phyloP scores from a whole-genome alignment of 805 yeast genomes.

The Huiozyma sinensis region DNA sequence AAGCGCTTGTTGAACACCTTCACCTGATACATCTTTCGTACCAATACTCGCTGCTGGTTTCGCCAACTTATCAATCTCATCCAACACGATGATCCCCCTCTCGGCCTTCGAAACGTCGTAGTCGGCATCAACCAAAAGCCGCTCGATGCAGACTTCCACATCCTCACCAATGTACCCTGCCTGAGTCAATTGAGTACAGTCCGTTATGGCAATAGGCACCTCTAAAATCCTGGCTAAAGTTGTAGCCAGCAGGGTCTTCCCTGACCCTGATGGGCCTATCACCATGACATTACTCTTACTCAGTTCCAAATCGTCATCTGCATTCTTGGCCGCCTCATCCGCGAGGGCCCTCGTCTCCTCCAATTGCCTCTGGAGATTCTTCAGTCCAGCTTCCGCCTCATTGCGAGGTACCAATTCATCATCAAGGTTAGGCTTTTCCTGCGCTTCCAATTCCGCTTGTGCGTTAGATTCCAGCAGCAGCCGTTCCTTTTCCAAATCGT shows the following conservation, averaged over 20 bases:
- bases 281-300: conserved; percentile 47
- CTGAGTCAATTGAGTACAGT: conserved; percentile 52
- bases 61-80: conserved; percentile 49
- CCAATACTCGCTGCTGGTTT: conserved; percentile 38
- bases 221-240: conserved; percentile 42
- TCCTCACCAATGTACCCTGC: conserved; percentile 61
- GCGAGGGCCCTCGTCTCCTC: neutral
- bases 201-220: conserved; percentile 49
- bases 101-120: conserved; percentile 43
- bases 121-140: conserved; percentile 39
- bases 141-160: conserved; percentile 46
- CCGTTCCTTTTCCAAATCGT: conserved; percentile 14
- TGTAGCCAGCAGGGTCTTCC: conserved; percentile 47
- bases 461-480: conserved; percentile 21
- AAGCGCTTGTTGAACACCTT: conserved; percentile 54
- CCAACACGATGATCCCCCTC: conserved; percentile 48
- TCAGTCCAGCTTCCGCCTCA: conserved; percentile 25
- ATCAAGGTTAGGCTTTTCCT: conserved; percentile 4
- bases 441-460: neutral
- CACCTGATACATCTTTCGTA: conserved; percentile 50
- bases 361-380: conserved; percentile 23
- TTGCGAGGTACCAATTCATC: conserved; percentile 11
- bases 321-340: conserved; percentile 6
- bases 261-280: conserved; percentile 54
- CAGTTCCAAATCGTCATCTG: conserved; percentile 35